Base-by-base conservation (phyloP, 306 rosid species). In the Castanospermum australe region DNA sequence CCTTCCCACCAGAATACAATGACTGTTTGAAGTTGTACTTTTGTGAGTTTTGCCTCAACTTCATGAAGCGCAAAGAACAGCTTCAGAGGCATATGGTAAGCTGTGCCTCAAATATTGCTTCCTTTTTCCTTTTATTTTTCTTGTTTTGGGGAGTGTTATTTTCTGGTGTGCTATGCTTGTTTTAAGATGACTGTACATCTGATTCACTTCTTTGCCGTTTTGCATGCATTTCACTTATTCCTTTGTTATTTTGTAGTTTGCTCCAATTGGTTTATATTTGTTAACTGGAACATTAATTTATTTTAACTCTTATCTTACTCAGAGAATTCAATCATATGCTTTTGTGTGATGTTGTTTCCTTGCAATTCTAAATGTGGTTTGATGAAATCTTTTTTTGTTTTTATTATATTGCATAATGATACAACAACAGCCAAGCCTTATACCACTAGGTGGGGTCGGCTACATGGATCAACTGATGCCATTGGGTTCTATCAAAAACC, bases 21-120 rank as follows among this genome's bases (percentile, higher is more conserved):
- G 99, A 96, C 90, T 84, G 93, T 72, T 50, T 89, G 84, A 91
- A 89, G 91, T 86, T 96, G 80, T 96, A 85, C 89, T 93, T 96
- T 68, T 93, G 98, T 86, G 98, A 96, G 87, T 96, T 96, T 84
- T 93, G 99, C 87, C 99, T 96, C 89, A 96, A 90, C 90, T 96
- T 96, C 89, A 91, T 96, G 99, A 96, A 93, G 87, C 97, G 97
- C 83, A 96, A 96, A 85, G 97, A 96, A 82, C 99, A 96, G 84
- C 98, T 96, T 86, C 99, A 96, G 83, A 93, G 99, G 92, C 99
- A 96, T 87, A 91, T 96, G 99, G 99, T 96, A 89, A 91, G 99
- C 86, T 61, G 47, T 83, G 78, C 71, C 30, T 80, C 81, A 78
- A 78, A 69, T 64, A 12, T 18, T 67, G 36, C 67, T 42, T 69